Conservation (phyloP, 176 grass and related monocot species). For the Ampelocalamus luodianensis region DNA sequence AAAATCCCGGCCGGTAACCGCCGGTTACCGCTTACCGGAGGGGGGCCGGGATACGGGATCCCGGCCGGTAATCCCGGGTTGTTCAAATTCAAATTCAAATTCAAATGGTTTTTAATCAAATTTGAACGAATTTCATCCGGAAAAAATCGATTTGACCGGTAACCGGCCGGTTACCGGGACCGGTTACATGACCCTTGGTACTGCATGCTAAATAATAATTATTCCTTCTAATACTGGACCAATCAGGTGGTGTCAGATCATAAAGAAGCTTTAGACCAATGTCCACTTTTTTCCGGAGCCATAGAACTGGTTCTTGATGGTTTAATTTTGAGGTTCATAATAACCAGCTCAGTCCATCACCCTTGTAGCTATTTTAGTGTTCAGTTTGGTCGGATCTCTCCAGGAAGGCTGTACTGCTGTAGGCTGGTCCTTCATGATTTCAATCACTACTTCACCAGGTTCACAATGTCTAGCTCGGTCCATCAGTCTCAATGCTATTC, state of each 20-base stretch:
- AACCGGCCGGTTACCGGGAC: no score
- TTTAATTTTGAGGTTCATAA: slow-evolving; percentile 11
- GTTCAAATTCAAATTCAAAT: no score
- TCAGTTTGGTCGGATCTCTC: not conserved
- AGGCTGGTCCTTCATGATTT: not conserved
- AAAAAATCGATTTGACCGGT: no score
- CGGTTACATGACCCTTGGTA: no score
- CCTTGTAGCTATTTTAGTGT: not conserved
- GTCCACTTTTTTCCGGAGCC: not conserved
- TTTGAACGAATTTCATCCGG: no score
- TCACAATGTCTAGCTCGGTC: not conserved
- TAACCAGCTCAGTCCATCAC: slow-evolving; percentile 29
- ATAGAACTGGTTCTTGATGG: not conserved
- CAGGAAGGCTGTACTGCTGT: not conserved
- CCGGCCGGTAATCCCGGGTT: no score
- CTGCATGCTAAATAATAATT: not conserved
- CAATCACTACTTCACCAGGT: not conserved
- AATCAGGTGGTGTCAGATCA: not conserved
- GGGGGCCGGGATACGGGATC: no score
- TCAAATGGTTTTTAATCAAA: no score
- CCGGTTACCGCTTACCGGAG: no score
- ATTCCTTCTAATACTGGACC: not conserved
- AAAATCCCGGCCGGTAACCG: no score
- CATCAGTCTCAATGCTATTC: not conserved
- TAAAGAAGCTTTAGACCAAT: slow-evolving; percentile 6